Percentiles rank a stretch among this genome's conserved stretches.
Evolutionary conservation across 768 basidiomycete genomes (phyloP).

Genomic region (Tylopilus sp.): DNA sequence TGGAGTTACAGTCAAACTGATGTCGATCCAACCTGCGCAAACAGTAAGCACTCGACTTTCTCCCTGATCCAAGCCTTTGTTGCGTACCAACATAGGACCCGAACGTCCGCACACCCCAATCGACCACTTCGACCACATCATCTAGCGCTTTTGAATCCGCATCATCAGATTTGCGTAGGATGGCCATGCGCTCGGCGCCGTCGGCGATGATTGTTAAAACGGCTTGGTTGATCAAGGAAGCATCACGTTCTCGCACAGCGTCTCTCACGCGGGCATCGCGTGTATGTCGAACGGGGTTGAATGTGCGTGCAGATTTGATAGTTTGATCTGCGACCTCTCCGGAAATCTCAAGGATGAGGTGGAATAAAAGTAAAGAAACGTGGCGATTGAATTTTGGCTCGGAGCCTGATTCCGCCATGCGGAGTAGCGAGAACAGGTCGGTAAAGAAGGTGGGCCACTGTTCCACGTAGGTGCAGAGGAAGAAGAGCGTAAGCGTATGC

Average conservation of each 20-base stretch:
- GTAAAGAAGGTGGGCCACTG: slow-evolving; percentile 86
- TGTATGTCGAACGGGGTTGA: slow-evolving; percentile 62
- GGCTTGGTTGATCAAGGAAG: slow-evolving; percentile 79
- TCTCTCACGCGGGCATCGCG: slow-evolving; percentile 87
- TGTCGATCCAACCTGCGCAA: slow-evolving; percentile 89
- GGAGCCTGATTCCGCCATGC: slow-evolving; percentile 52
- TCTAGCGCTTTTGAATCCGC: slow-evolving; percentile 50
- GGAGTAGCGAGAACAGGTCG: slow-evolving; percentile 73
- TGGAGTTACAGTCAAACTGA: slow-evolving; percentile 92
- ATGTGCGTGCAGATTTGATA: slow-evolving; percentile 82
- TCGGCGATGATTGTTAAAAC: slow-evolving; percentile 82
- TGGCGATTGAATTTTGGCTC: slow-evolving; percentile 73
- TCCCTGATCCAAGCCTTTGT: not conserved
- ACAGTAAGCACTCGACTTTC: not conserved
- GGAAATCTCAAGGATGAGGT: slow-evolving; percentile 90
- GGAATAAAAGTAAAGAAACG: slow-evolving; percentile 85
- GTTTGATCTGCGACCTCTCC: slow-evolving; percentile 97
- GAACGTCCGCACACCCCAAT: slow-evolving; percentile 90
- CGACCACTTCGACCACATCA: slow-evolving; percentile 72
- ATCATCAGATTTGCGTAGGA: slow-evolving; percentile 44
- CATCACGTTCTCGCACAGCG: slow-evolving; percentile 87
- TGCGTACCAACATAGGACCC: slow-evolving; percentile 90
- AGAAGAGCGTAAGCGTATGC: slow-evolving; percentile 84
- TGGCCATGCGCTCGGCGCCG: slow-evolving; percentile 54
- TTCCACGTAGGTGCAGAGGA: slow-evolving; percentile 80